Evolutionary conservation across 805 yeast species (phyloP).

Genomic region (Metschnikowia shivogae): DNA sequence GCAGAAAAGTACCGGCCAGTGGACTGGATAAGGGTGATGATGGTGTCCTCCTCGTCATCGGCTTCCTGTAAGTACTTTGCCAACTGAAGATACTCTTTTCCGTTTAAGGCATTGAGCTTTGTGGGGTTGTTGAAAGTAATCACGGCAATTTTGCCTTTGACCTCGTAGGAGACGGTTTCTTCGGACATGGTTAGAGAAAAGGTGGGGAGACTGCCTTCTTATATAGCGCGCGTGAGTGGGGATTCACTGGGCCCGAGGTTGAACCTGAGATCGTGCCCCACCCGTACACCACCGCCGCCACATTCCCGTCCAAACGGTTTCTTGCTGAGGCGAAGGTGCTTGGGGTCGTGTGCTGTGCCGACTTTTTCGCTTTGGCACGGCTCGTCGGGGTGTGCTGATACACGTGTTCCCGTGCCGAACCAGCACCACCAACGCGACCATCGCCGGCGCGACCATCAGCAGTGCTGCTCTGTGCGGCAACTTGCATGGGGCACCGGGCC

Average conservation of each 20-base stretch:
- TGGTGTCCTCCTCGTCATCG: conserved; percentile 55
- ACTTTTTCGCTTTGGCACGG: too few relatives aligned
- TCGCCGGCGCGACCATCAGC: too few relatives aligned
- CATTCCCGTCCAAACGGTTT: too few relatives aligned
- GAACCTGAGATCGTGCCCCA: not conserved
- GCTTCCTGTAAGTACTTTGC: conserved; percentile 60
- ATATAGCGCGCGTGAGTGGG: conserved; percentile 2
- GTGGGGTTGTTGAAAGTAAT: conserved; percentile 64
- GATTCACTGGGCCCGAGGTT: conserved; percentile 2
- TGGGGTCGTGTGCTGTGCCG: too few relatives aligned
- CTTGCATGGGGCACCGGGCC: too few relatives aligned
- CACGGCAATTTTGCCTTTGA: conserved; percentile 47
- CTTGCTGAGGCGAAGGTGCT: too few relatives aligned
- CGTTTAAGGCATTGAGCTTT: conserved; percentile 62
- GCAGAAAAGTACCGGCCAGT: conserved; percentile 77
- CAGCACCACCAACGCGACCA: too few relatives aligned
- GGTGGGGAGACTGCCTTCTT: not conserved
- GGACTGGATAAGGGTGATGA: conserved; percentile 62
- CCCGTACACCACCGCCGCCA: conserved; percentile 4
- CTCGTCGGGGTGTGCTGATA: too few relatives aligned
- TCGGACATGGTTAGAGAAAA: conserved; percentile 13
- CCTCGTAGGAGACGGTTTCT: conserved; percentile 37
- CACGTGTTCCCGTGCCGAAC: too few relatives aligned
- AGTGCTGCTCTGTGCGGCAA: too few relatives aligned
- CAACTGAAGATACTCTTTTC: conserved; percentile 57